Evolutionary conservation across 208 protist genomes (phyloP), one percentile per base, ranked within the genome.

Genomic region (Polymyxa betae): DNA sequence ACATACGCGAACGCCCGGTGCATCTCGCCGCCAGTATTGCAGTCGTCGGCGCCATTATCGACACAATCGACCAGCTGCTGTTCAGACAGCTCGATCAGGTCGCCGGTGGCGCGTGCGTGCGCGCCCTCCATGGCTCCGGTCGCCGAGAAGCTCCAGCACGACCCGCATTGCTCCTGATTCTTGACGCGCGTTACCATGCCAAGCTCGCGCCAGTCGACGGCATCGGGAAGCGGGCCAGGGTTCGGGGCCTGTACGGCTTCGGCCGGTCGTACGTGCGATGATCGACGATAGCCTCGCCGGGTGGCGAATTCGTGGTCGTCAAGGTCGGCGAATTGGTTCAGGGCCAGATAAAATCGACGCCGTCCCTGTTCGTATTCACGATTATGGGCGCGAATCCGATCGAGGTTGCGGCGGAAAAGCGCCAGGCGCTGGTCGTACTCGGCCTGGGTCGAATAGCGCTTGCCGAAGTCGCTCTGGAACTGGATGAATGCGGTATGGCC

Each of bases 111-210:
- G 0, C 93, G n/a, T 32, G 88, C 91, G 38, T 89, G 38, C 0
- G 41, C 38, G 66, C 77, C 60, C 64, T 95, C 94, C 0, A 90
- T 24, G 10, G 89, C 66, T 82, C 88, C 88, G 24, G 91, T 94
- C 32, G 91, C 90, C 89, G 93, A 88, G 44, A 93, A 93, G n/a
- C 91, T 90, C 93, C 91, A 93, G 82, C 93, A 94, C 35, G 90
- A 93, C 66, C 94, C 93, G 89, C 95, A 96, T 29, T 93, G 91
- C 49, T 91, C 93, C 90, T 96, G 94, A 88, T 96, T 90, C 72
- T 94, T 94, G 0, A 93, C 88, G 38, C 46, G 91, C 24, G 91
- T 95, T 12, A 96, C 94, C 44, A 92, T 82, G 0, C 90, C 92
- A 46, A 91, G 49, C 24, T 92, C 52, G 20, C 94, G 52, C 92